Evolutionary conservation across 192 early-diverging fungal genomes (phyloP), one percentile per base, ranked within the genome.

Genomic region (Chytriomyces sp.): DNA sequence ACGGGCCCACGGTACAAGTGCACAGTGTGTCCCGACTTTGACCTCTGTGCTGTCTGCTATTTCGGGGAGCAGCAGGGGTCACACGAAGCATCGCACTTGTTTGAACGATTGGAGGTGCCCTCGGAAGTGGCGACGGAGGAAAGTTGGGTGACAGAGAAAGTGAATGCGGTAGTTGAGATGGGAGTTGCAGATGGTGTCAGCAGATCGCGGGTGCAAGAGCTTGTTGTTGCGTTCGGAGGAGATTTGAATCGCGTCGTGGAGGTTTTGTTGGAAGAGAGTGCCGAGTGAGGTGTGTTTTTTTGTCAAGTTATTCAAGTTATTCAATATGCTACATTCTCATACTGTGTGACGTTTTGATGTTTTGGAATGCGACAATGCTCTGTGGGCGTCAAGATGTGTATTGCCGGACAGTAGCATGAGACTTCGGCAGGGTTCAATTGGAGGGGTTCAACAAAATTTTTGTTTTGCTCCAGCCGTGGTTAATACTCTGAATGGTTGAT

Each of bases 181-280:
- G 65, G 65, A 5, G 12, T 68, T 53, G 30, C 30, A 19, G 52
- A 34, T 2, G 65, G 52, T n/a, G 37, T n/a, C 28, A 26, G 32
- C 5, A 31, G 65, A 30, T 19, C 12, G 4, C 44, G 65, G 6
- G 52, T 68, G 8, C 17, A 33, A 38, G 65, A 68, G 52, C 52
- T 68, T 28, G 65, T 68, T 7, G 52, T 53, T 8, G 52, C 52
- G 30, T 68, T 68, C 55, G 65, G 54, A 8, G 65, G 65, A 12
- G 65, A 68, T 56, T 54, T 68, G 44, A 52, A 68, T 56, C 65
- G 65, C 25, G 65, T 68, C 39, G 65, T 56, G 14, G 65, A 68
- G 33, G 54, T 68, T 6, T 56, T 68, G 65, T 28, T 58, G 22
- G 26, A 12, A 28, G 56, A 32, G 26, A n/a, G 44, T 49, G 44